Conservation (phyloP, 495 filamentous ascomycete species). For the Chaetomidium leptoderma region DNA sequence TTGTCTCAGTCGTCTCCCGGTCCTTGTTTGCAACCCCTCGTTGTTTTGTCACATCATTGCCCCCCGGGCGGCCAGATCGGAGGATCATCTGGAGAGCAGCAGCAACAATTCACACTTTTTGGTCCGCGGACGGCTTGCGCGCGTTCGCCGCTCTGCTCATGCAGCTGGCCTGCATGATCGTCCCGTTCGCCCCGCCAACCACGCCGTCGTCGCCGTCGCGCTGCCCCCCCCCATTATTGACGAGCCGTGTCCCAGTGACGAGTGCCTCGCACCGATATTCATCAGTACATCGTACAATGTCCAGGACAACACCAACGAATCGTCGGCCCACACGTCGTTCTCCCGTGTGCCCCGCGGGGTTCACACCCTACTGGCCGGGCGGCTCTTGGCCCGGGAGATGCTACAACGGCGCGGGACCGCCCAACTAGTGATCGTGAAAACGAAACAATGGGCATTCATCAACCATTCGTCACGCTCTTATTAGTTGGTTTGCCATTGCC, state of each 20-base stretch:
- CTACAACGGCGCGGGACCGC: too few species aligned
- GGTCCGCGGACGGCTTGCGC: not conserved
- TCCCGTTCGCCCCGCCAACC: constrained; percentile 15
- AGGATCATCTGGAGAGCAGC: not conserved
- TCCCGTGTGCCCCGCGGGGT: not conserved
- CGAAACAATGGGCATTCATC: not conserved
- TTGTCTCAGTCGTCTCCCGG: too few species aligned
- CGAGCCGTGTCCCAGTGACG: constrained; percentile 8
- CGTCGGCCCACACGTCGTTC: constrained; percentile 27
- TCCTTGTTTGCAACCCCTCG: too few species aligned
- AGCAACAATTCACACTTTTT: not conserved
- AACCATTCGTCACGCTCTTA: not conserved
- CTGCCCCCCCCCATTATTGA: too few species aligned
- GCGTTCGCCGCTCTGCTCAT: not conserved
- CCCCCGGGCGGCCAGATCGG: too few species aligned
- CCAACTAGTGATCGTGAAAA: too few species aligned
- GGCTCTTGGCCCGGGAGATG: too few species aligned
- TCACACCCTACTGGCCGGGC: not conserved
- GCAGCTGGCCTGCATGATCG: constrained; percentile 19
- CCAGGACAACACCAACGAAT: constrained; percentile 23
- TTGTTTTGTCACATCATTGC: too few species aligned
- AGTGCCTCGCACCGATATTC: constrained; percentile 2
- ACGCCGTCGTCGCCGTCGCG: not conserved
- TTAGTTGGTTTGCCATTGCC: not conserved
- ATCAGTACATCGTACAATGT: too few species aligned